Percentiles rank a stretch among this genome's conserved stretches.
These are phyloP conservation scores for Dendrobium chrysotoxum DNA, from an alignment of 106 monocot genomes.

Conservation along the genomic window DNA sequence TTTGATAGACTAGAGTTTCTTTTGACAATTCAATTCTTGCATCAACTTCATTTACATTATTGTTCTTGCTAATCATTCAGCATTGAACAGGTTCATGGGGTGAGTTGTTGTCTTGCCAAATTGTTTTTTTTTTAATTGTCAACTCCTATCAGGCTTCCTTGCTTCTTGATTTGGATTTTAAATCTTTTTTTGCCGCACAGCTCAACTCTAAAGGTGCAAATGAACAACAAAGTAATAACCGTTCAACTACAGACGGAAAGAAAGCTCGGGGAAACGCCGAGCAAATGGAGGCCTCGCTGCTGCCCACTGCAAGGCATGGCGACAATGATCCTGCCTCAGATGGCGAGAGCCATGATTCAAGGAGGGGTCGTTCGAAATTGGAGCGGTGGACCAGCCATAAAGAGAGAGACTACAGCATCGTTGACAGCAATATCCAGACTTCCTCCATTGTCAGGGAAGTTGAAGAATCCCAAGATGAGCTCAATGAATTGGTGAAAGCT, in stretches of 20 bases:
- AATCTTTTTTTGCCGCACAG: slow-evolving; percentile 14
- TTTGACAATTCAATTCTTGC: background rate
- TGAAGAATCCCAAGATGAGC: slow-evolving; percentile 10
- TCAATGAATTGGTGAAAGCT: slow-evolving; percentile 15
- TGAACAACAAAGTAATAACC: slow-evolving; percentile 23
- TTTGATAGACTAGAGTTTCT: background rate
- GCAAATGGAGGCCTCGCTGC: slow-evolving; percentile 13
- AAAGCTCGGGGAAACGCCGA: slow-evolving; percentile 2
- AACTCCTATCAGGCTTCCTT: background rate
- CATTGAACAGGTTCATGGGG: background rate
- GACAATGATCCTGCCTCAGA: slow-evolving; percentile 48
- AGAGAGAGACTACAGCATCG: slow-evolving; percentile 55
- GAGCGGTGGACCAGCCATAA: slow-evolving; percentile 93
- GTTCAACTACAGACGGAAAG: slow-evolving; percentile 9
- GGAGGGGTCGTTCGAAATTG: slow-evolving; percentile 76
- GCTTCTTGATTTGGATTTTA: slow-evolving; percentile 3
- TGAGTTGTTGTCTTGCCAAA: background rate
- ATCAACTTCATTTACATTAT: background rate
- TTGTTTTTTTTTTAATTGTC: background rate
- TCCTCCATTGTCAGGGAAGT: slow-evolving; percentile 21
- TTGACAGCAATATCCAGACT: slow-evolving; percentile 14
- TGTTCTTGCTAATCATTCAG: background rate
- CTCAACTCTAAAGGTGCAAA: slow-evolving; percentile 16
- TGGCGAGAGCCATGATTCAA: slow-evolving; percentile 41
- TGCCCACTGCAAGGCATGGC: slow-evolving; percentile 14